phyloP scores from a whole-genome alignment of 2,329 filamentous ascomycete genomes.

The Aureobasidium sp. region DNA sequence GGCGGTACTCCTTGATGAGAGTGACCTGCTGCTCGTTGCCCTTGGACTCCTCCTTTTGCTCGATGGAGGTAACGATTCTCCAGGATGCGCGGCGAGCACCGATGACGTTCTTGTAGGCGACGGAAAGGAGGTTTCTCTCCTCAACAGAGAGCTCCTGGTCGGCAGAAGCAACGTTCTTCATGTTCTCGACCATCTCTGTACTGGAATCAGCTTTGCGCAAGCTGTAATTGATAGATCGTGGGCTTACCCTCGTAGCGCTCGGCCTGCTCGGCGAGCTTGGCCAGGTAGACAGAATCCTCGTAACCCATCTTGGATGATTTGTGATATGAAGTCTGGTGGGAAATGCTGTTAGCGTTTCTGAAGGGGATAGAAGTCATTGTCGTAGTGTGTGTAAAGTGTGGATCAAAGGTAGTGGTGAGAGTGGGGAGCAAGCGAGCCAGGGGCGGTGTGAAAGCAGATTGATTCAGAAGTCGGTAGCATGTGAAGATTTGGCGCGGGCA shows the following conservation, averaged over 20 bases:
- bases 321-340: constrained; percentile 11
- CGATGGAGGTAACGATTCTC: constrained; percentile 97
- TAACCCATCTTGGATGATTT: constrained; percentile 74
- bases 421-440: not conserved
- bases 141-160: constrained; percentile 62
- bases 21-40: constrained; percentile 84
- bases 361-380: not conserved
- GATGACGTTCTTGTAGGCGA: constrained; percentile 99
- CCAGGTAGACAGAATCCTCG: constrained; percentile 98
- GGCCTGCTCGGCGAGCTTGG: constrained; percentile 99
- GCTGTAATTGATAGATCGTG: constrained; percentile 16
- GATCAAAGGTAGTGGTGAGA: not conserved
- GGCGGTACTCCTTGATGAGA: constrained; percentile 95
- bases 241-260: constrained; percentile 94
- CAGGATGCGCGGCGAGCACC: constrained; percentile 93
- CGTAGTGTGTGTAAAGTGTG: not conserved
- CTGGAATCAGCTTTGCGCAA: not conserved
- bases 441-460: not conserved
- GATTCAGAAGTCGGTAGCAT: not conserved
- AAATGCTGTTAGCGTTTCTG: constrained; percentile 9
- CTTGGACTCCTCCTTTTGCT: constrained; percentile 99
- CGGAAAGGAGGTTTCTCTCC: constrained; percentile 94
- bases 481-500: not conserved
- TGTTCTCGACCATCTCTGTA: constrained; percentile 98
- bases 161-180: constrained; percentile 94